These are phyloP conservation scores for Penicillium vulpinum DNA, from an alignment of 2,329 filamentous ascomycete species.

Conservation along the genomic window DNA sequence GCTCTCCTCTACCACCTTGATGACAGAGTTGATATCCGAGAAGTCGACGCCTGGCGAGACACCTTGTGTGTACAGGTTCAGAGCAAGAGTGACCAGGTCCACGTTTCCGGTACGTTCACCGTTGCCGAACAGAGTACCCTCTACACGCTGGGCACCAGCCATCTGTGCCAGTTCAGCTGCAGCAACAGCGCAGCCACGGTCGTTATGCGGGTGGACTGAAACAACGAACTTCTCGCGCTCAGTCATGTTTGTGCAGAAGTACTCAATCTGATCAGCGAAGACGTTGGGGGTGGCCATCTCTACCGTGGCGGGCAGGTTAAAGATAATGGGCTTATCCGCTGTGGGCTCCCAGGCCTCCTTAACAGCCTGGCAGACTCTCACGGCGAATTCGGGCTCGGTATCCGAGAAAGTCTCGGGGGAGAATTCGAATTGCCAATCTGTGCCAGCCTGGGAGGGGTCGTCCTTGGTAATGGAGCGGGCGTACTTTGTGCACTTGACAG, in stretches of 20 bases:
- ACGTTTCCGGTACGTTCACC: constrained; percentile 96
- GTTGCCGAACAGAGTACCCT: constrained; percentile 92
- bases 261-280: constrained; percentile 95
- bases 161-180: constrained; percentile 92
- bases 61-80: constrained; percentile 95
- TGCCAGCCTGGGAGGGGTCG: constrained; percentile 57
- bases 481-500: constrained; percentile 81
- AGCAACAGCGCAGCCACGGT: constrained; percentile 84
- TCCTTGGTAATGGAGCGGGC: constrained; percentile 88
- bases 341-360: constrained; percentile 89
- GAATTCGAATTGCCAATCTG: constrained; percentile 56
- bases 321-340: constrained; percentile 79
- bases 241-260: constrained; percentile 82
- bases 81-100: constrained; percentile 84
- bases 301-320: constrained; percentile 95
- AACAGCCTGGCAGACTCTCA: constrained; percentile 86
- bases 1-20: constrained; percentile 84
- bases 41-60: constrained; percentile 85
- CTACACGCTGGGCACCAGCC: constrained; percentile 91
- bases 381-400: constrained; percentile 76
- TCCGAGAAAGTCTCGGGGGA: constrained; percentile 75
- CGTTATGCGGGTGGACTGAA: constrained; percentile 91
- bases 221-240: constrained; percentile 86
- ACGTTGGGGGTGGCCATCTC: constrained; percentile 94
- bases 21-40: constrained; percentile 80